These are phyloP conservation scores for Cryptococcus sp. DNA, from an alignment of 1,284 basidiomycete species.

Conservation along the genomic window DNA sequence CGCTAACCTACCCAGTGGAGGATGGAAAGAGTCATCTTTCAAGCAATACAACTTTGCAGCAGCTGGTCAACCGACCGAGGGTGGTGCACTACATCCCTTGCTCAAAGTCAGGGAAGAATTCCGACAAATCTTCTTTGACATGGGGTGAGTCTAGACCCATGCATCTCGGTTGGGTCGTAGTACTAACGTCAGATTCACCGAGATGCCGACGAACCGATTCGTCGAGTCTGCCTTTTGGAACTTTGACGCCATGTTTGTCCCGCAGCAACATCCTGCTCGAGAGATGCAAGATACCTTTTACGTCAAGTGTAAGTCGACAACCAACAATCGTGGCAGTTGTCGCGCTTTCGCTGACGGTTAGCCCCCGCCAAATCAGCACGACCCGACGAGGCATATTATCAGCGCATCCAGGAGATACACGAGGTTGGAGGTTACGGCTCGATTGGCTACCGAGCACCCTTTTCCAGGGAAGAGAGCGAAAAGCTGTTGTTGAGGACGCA, in stretches of 20 bases:
- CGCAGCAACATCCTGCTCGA: constrained; percentile 97
- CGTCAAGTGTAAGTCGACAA: constrained; percentile 69
- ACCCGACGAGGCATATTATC: constrained; percentile 81
- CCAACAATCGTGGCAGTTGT: too few species aligned
- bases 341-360: constrained; percentile 44
- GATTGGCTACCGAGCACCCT: constrained; percentile 96
- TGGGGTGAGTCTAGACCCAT: constrained; percentile 89
- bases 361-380: constrained; percentile 74
- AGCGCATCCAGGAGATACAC: constrained; percentile 81
- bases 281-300: constrained; percentile 99
- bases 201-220: constrained; percentile 98
- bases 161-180: neutral
- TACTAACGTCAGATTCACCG: constrained; percentile 68
- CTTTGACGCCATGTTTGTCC: constrained; percentile 97
- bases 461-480: constrained; percentile 83
- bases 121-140: constrained; percentile 96
- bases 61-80: constrained; percentile 78
- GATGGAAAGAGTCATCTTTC: constrained; percentile 86
- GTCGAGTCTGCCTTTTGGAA: constrained; percentile 99
- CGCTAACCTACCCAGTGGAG: constrained; percentile 54
- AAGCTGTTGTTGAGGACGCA: constrained; percentile 94
- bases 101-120: constrained; percentile 98
- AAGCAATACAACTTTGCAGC: constrained; percentile 99
- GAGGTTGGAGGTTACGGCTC: constrained; percentile 90
- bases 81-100: constrained; percentile 91